These are phyloP conservation scores for Meredithiella fracta DNA, from an alignment of 2,329 filamentous ascomycete genomes.

Conservation along the genomic window DNA sequence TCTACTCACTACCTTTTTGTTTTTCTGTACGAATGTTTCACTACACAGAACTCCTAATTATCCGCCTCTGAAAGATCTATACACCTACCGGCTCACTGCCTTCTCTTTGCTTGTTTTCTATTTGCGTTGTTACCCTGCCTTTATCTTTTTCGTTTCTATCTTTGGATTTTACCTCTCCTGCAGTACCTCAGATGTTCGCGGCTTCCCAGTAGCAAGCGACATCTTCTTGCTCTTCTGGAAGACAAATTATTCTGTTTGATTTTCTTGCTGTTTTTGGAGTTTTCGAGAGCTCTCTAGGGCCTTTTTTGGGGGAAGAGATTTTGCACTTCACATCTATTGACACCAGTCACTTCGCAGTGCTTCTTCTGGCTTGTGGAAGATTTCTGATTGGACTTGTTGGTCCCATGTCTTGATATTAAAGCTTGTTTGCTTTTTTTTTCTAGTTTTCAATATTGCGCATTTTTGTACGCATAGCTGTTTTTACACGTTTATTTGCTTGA, in stretches of 20 bases:
- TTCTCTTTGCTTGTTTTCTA: slow-evolving; percentile 17
- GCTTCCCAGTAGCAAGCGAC: slow-evolving; percentile 10
- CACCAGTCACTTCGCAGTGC: neutral
- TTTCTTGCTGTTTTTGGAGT: neutral
- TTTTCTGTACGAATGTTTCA: neutral
- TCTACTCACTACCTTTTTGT: neutral
- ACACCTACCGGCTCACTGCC: slow-evolving; percentile 14
- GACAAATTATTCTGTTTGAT: neutral
- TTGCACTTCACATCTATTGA: neutral
- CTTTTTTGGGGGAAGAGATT: neutral
- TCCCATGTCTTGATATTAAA: neutral
- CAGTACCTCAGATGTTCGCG: neutral
- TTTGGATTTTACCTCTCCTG: slow-evolving; percentile 12
- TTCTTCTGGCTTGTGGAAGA: too few species aligned
- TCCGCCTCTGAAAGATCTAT: slow-evolving; percentile 11
- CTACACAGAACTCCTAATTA: slow-evolving; percentile 1
- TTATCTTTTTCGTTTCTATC: slow-evolving; percentile 20
- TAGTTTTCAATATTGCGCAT: neutral
- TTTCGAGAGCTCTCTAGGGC: neutral
- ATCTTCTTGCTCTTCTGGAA: slow-evolving; percentile 9
- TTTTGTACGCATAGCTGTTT: neutral
- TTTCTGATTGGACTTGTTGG: neutral
- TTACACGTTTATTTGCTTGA: neutral
- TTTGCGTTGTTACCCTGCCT: too few species aligned
- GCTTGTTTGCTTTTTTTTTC: neutral